Evolutionary conservation across 176 grass and related monocot species (phyloP), one percentile per base, ranked within the genome.

Genomic region (Luzula sylvatica): DNA sequence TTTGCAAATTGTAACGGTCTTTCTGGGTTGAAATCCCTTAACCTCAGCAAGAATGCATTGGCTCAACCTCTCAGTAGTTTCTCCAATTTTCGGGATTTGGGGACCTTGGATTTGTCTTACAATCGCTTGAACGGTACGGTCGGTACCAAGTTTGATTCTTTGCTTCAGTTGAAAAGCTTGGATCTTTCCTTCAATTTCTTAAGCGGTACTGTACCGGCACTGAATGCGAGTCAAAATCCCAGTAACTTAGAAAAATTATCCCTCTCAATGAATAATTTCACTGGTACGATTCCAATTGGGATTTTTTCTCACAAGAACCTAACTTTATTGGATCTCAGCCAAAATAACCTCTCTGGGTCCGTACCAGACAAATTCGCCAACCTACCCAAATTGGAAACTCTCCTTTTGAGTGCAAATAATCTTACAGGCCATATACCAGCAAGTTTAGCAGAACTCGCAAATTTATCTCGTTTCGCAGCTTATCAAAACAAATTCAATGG

Each of bases 101-200:
- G 73, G 50, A 27, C 71, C 26, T 70, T 95, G 65, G 83, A 95
- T 70, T 65, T 95, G 57, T 84, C 77, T 8, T 67, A 7, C 11
- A 95, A 95, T 52, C 1, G 0, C 0, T 55, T 95, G 0, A 8
- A 0, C 25, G 71, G 53, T 16, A 8, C 15, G 20, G 2, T 84
- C 47, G 62, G 6, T 35, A 18, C 9, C 0, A 15, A 78, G 0
- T 59, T 88, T 46, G 18, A 7, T 18, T 21, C 23, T 8, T 61
- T 78, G 16, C 32, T 35, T 38, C 24, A 25, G 1, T 8, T 95
- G 58, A 73, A 7, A 67, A 85, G 61, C 39, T 58, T 85, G 54
- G 81, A 95, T 41, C 49, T 82, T 56, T 75, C 76, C 3, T 4
- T 15, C 3, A 95, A 82, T 46, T 1, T 0, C 0, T 72, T 95